Evolutionary conservation across 2,329 filamentous ascomycete genomes (phyloP).

Genomic region (Ascochyta koolunga): DNA sequence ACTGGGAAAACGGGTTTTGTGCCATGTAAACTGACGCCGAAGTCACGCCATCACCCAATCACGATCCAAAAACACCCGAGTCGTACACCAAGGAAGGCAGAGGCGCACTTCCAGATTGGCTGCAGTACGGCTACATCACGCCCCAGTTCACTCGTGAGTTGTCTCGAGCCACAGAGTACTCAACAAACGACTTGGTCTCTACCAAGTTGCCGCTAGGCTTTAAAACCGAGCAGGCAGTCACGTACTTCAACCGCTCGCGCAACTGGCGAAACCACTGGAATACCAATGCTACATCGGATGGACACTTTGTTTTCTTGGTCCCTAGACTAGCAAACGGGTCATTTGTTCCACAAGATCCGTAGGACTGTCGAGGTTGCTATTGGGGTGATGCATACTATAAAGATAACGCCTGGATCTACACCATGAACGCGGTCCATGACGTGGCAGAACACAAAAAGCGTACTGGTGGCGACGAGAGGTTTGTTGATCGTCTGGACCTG

Average conservation of each 20-base stretch:
- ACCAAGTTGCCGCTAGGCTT: conserved; percentile 67
- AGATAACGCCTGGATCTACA: conserved; percentile 68
- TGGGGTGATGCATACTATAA: conserved; percentile 69
- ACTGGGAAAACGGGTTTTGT: conserved; percentile 61
- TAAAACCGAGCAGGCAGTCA: conserved; percentile 58
- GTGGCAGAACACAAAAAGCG: conserved; percentile 60
- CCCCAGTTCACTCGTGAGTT: conserved; percentile 66
- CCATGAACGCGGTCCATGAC: conserved; percentile 73
- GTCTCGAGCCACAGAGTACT: conserved; percentile 70
- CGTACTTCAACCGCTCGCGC: conserved; percentile 66
- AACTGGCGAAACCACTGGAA: conserved; percentile 80
- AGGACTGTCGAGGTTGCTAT: conserved; percentile 68
- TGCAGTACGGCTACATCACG: conserved; percentile 68
- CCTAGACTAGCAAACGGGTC: conserved; percentile 60
- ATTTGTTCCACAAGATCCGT: conserved; percentile 57
- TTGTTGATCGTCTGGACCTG: conserved; percentile 64
- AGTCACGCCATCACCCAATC: conserved; percentile 63
- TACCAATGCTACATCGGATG: conserved; percentile 60
- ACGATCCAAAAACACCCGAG: conserved; percentile 61
- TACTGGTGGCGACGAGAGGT: conserved; percentile 61
- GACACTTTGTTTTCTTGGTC: conserved; percentile 70
- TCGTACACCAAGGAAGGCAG: conserved; percentile 71
- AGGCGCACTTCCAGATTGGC: conserved; percentile 73
- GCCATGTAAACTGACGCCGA: conserved; percentile 74
- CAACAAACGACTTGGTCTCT: conserved; percentile 72